Percentiles rank a stretch among this genome's conserved stretches.
phyloP scores from a whole-genome alignment of 495 filamentous ascomycete genomes.

The Penicillium alfredii region DNA sequence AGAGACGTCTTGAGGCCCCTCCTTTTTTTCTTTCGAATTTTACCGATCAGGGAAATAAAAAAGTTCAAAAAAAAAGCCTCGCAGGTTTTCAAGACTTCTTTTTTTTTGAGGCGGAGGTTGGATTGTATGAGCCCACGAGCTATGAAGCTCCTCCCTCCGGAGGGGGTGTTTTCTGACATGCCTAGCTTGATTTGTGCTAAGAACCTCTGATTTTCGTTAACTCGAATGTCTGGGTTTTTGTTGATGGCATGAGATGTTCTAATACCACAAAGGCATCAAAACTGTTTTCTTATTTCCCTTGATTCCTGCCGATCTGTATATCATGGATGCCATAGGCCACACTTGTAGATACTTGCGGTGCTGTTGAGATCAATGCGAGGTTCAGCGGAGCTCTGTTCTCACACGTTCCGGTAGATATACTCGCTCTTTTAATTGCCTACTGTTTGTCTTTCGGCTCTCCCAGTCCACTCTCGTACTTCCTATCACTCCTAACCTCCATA shows the following conservation, averaged over 20 bases:
- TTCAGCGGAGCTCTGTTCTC: too few relatives aligned
- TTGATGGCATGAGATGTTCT: constrained; percentile 39
- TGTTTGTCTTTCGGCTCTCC: too few relatives aligned
- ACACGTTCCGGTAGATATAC: too few relatives aligned
- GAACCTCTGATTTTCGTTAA: too few relatives aligned
- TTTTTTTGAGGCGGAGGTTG: too few relatives aligned
- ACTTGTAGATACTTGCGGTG: too few relatives aligned
- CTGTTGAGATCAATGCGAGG: too few relatives aligned
- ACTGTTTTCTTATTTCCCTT: constrained; percentile 30
- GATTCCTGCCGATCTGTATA: not conserved
- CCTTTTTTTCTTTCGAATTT: constrained; percentile 16
- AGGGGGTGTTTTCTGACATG: constrained; percentile 32
- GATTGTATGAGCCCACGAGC: constrained; percentile 49
- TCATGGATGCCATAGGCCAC: too few relatives aligned
- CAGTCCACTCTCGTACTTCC: too few relatives aligned
- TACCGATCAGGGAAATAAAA: constrained; percentile 22
- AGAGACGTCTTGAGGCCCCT: too few relatives aligned
- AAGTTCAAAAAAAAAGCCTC: constrained; percentile 23
- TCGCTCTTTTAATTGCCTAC: too few relatives aligned
- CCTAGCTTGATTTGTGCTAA: constrained; percentile 36
- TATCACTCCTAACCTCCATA: constrained; percentile 1
- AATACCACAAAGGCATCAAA: constrained; percentile 42
- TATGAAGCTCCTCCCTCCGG: constrained; percentile 35
- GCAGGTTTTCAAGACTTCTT: too few relatives aligned
- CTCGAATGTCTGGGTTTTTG: constrained; percentile 35